Percentiles rank a stretch among this genome's conserved stretches.
phyloP scores from a whole-genome alignment of 1,284 basidiomycete species.

The Ustilago nuda region DNA sequence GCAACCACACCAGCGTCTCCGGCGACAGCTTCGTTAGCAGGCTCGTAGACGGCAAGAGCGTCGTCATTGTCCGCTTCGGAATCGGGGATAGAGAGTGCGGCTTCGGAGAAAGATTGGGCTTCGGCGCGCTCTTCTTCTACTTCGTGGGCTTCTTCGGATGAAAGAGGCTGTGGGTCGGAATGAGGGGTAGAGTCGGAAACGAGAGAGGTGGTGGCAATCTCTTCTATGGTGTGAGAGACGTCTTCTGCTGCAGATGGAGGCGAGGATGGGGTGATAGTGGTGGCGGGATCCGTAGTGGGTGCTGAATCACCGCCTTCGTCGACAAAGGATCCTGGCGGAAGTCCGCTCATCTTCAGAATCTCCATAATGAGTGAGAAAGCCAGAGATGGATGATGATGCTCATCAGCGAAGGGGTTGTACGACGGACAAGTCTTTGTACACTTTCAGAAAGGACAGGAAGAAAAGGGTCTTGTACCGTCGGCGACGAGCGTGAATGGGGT shows the following conservation, averaged over 20 bases:
- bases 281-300: not conserved
- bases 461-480: conserved; percentile 5
- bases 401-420: not conserved
- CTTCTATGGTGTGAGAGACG: not conserved
- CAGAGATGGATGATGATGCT: not conserved
- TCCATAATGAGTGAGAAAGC: not conserved
- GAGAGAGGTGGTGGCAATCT: not conserved
- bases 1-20: conserved; percentile 32
- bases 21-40: conserved; percentile 20
- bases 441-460: not conserved
- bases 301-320: conserved; percentile 1
- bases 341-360: conserved; percentile 24
- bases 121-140: conserved; percentile 38
- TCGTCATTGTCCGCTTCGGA: conserved; percentile 33
- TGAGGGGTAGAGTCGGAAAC: not conserved
- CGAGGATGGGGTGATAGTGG: not conserved
- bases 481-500: conserved; percentile 30
- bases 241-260: not conserved
- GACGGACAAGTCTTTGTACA: not conserved
- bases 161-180: conserved; percentile 1
- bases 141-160: conserved; percentile 22
- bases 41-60: conserved; percentile 18
- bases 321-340: conserved; percentile 30
- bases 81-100: conserved; percentile 55
- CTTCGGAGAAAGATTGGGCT: conserved; percentile 46